Evolutionary conservation across 306 rosid genomes (phyloP).

Genomic region (Trifolium fragiferum): DNA sequence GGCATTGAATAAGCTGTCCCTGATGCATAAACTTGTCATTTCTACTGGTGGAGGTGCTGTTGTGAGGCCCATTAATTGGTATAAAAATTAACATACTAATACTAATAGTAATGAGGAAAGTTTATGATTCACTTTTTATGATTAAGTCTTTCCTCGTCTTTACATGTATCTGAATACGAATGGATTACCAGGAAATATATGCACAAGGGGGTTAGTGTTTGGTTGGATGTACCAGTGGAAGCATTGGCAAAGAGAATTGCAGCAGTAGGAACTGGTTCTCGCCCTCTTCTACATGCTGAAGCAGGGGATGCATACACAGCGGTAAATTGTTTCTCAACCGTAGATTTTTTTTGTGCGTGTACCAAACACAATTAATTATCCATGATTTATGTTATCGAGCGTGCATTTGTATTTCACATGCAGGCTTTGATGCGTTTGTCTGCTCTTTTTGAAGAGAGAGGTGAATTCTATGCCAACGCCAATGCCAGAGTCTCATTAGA

Average conservation of each 20-base stretch:
- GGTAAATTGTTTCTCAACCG: slow-evolving; percentile 52
- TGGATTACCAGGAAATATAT: slow-evolving; percentile 75
- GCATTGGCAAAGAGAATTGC: slow-evolving; percentile 93
- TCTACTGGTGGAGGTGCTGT: slow-evolving; percentile 99
- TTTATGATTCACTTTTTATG: slow-evolving; percentile 9
- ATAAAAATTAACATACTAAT: slow-evolving; percentile 37
- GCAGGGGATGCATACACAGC: slow-evolving; percentile 78
- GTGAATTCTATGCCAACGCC: slow-evolving; percentile 82
- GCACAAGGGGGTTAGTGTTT: slow-evolving; percentile 85
- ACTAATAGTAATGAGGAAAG: slow-evolving; percentile 13
- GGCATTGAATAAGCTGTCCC: slow-evolving; percentile 69
- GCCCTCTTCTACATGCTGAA: slow-evolving; percentile 86
- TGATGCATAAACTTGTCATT: slow-evolving; percentile 65
- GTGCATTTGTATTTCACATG: slow-evolving; percentile 41
- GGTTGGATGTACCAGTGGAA: slow-evolving; percentile 95
- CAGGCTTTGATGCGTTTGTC: slow-evolving; percentile 81
- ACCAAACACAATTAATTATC: background rate
- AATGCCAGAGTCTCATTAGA: slow-evolving; percentile 79
- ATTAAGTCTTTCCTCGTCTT: slow-evolving; percentile 25
- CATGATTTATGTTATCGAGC: slow-evolving; percentile 10
- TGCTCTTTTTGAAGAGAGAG: slow-evolving; percentile 76
- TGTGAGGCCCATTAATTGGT: slow-evolving; percentile 88
- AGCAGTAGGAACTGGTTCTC: slow-evolving; percentile 83
- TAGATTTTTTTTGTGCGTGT: background rate
- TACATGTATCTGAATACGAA: slow-evolving; percentile 33